Conservation (phyloP, 1,284 basidiomycete species). For the Baeospora myosura region DNA sequence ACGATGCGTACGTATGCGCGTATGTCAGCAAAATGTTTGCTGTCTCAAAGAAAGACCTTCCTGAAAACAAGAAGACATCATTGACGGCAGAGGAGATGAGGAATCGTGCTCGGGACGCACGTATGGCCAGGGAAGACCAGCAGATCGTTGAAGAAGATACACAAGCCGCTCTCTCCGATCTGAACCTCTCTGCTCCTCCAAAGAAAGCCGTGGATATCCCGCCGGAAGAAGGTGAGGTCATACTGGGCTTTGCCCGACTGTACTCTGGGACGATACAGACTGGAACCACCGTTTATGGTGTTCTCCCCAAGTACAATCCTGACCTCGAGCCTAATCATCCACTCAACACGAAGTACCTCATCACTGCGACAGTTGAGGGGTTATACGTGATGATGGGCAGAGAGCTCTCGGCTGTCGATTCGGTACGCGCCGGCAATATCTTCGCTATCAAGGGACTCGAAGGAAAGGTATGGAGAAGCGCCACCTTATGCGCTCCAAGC, state of each 20-base stretch:
- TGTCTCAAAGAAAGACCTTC: conserved; percentile 72
- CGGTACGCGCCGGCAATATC: conserved; percentile 91
- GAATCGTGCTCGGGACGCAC: conserved; percentile 55
- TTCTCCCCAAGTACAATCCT: conserved; percentile 89
- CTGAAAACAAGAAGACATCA: conserved; percentile 74
- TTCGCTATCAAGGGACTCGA: conserved; percentile 91
- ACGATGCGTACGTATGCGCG: conserved; percentile 63
- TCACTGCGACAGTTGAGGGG: conserved; percentile 60
- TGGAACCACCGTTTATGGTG: conserved; percentile 62
- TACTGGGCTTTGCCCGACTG: conserved; percentile 89
- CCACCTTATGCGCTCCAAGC: conserved; percentile 76
- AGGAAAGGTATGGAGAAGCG: conserved; percentile 86
- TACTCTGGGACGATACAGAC: conserved; percentile 82
- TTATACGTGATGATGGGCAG: conserved; percentile 99
- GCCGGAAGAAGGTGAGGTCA: conserved; percentile 43
- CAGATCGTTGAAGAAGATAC: neutral
- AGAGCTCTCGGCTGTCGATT: conserved; percentile 79
- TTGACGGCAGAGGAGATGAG: conserved; percentile 88
- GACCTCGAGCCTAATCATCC: conserved; percentile 60
- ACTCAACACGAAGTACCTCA: conserved; percentile 63
- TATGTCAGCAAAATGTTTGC: conserved; percentile 99
- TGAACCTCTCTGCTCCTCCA: conserved; percentile 1
- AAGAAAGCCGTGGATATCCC: conserved; percentile 12
- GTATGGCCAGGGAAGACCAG: conserved; percentile 42
- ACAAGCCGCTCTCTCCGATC: neutral